A percentile compares a stretch with the other conserved stretches of the same genome.
These are phyloP conservation scores for Neurospora hispaniola DNA, from an alignment of 495 filamentous ascomycete species.

Conservation along the genomic window DNA sequence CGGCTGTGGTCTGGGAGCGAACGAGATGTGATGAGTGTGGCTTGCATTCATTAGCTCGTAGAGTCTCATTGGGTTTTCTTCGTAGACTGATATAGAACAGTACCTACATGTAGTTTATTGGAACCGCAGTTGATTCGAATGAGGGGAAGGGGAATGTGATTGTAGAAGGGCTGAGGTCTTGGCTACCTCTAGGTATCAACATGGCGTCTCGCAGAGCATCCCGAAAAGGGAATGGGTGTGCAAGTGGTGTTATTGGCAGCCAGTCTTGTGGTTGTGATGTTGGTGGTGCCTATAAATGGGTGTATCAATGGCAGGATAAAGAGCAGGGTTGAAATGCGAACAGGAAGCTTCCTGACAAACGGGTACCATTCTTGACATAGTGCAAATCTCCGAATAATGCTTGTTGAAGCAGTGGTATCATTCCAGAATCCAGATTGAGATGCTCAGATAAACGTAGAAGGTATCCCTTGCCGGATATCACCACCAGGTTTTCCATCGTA, in stretches of 20 bases:
- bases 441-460: neutral
- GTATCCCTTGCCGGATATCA: neutral
- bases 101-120: neutral
- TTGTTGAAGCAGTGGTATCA: neutral
- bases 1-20: neutral
- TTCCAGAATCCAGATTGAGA: neutral
- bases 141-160: neutral
- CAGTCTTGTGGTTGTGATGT: neutral
- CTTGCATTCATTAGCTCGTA: neutral
- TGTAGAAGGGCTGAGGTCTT: neutral
- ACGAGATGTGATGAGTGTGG: neutral
- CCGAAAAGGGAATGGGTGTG: neutral
- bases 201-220: neutral
- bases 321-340: fast-evolving
- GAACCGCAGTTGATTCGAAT: neutral
- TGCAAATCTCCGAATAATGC: neutral
- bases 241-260: neutral
- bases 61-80: neutral
- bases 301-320: neutral
- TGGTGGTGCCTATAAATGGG: fast-evolving
- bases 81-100: neutral
- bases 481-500: neutral
- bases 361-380: neutral
- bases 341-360: neutral
- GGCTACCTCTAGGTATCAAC: neutral